These are phyloP conservation scores for Penicillium canescens DNA, from an alignment of 495 filamentous ascomycete genomes.

Conservation along the genomic window DNA sequence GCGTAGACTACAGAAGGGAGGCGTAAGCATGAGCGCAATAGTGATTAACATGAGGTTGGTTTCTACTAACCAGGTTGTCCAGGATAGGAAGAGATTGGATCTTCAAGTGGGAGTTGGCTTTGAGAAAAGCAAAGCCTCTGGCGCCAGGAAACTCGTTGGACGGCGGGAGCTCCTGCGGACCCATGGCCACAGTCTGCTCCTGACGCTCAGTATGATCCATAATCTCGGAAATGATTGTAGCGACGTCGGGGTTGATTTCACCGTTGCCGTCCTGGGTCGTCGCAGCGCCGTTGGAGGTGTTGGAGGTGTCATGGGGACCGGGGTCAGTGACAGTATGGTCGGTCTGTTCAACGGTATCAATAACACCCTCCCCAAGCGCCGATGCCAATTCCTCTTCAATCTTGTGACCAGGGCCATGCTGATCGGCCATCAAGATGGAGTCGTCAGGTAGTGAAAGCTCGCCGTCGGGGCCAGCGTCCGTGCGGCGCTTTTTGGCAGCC, in stretches of 20 bases:
- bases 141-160: conserved; percentile 29
- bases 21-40: conserved; percentile 4
- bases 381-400: conserved; percentile 47
- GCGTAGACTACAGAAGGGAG: conserved; percentile 55
- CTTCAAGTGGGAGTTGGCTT: conserved; percentile 60
- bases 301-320: conserved; percentile 19
- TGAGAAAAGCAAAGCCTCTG: conserved; percentile 45
- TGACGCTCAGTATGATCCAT: conserved; percentile 51
- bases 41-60: neutral
- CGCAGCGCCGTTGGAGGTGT: conserved; percentile 5
- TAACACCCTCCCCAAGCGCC: conserved; percentile 32
- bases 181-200: conserved; percentile 45
- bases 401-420: conserved; percentile 34
- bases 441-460: conserved; percentile 20
- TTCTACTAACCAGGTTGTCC: conserved; percentile 63
- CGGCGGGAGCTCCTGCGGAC: conserved; percentile 36
- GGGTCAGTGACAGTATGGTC: conserved; percentile 14
- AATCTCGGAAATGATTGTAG: conserved; percentile 44
- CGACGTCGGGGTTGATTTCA: conserved; percentile 34
- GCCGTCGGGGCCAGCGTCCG: conserved; percentile 30
- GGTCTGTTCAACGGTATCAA: conserved; percentile 28
- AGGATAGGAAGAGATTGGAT: conserved; percentile 71
- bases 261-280: conserved; percentile 19
- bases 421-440: conserved; percentile 19
- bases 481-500: conserved; percentile 45